Conservation (phyloP, 2,329 filamentous ascomycete genomes). For the Colletotrichum sp. region DNA sequence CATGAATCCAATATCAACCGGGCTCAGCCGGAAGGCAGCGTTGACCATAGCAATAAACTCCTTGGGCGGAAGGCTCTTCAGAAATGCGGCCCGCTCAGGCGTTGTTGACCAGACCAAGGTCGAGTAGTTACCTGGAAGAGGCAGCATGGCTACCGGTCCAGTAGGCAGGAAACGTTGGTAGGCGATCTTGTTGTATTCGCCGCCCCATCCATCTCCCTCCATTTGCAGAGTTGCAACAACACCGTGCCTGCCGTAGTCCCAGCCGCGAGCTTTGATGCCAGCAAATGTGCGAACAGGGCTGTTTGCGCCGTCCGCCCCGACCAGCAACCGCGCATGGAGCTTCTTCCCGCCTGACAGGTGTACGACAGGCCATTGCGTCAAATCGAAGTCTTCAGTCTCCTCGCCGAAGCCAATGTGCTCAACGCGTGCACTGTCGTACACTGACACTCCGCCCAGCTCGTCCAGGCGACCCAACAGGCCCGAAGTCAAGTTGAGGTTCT, state of each 20-base stretch:
- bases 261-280: constrained; percentile 82
- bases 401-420: constrained; percentile 79
- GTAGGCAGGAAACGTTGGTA: constrained; percentile 96
- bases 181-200: constrained; percentile 70
- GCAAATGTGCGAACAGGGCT: constrained; percentile 92
- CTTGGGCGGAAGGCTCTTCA: constrained; percentile 74
- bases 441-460: constrained; percentile 69
- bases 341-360: constrained; percentile 70
- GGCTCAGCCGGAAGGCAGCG: constrained; percentile 83
- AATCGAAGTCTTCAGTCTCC: constrained; percentile 71
- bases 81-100: constrained; percentile 74
- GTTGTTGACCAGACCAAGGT: constrained; percentile 96
- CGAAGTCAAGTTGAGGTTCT: constrained; percentile 88
- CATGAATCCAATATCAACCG: constrained; percentile 83
- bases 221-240: constrained; percentile 88
- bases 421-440: constrained; percentile 80
- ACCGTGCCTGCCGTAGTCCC: constrained; percentile 92
- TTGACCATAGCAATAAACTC: constrained; percentile 92
- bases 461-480: constrained; percentile 76
- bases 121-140: constrained; percentile 81
- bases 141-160: constrained; percentile 89
- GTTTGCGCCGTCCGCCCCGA: constrained; percentile 94
- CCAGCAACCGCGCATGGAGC: constrained; percentile 81
- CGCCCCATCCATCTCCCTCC: constrained; percentile 62
- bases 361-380: constrained; percentile 88